Base-by-base conservation (phyloP, 257 asterid genomes). In the Penstemon barbatus region DNA sequence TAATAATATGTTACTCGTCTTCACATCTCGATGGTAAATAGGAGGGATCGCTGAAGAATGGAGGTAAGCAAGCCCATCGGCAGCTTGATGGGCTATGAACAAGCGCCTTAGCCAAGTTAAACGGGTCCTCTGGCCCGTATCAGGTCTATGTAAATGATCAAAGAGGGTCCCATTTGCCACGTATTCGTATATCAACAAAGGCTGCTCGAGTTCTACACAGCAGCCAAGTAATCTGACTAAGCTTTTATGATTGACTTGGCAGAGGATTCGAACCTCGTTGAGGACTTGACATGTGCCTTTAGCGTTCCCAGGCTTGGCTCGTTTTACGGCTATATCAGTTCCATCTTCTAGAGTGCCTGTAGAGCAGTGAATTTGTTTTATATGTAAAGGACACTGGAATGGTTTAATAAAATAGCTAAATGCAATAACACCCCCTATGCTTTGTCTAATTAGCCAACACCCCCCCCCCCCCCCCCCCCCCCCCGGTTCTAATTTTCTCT, bases 211-310 rank as follows among this genome's bases (percentile, higher is more conserved):
- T 69, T 84, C 91, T 0, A 81, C 89, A 19, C 89, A 85, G 70
- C 89, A 87, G 36, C 91, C 90, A 0, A 84, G 79, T 48, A 87
- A 4, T 37, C 68, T 50, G 1, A 87, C 91, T 1, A 87, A 75
- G 50, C 83, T 73, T 15, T 89, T 78, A 19, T 87, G 91, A 54
- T 87, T 87, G 12, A 85, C 91, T 52, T 85, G 89, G 58, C 91
- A 81, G 2, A 87, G 75, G 61, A 85, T 85, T 8, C 86, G 75
- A 36, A 87, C 91, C 55, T 87, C 87, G 38, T 85, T 85, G 19
- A 85, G 78, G 54, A 87, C 84, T 66, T 87, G 91, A 9, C 57
- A 77, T 0, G 77, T 80, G 71, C 87, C 91, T 51, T 77, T 80
- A 8, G 83, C 83, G 51, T 72, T 87, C 4, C 87, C 91, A 0